Percentiles rank a stretch among this genome's conserved stretches.
These are phyloP conservation scores for Anastatica hierochuntica DNA, from an alignment of 345 rosid species.

Conservation along the genomic window DNA sequence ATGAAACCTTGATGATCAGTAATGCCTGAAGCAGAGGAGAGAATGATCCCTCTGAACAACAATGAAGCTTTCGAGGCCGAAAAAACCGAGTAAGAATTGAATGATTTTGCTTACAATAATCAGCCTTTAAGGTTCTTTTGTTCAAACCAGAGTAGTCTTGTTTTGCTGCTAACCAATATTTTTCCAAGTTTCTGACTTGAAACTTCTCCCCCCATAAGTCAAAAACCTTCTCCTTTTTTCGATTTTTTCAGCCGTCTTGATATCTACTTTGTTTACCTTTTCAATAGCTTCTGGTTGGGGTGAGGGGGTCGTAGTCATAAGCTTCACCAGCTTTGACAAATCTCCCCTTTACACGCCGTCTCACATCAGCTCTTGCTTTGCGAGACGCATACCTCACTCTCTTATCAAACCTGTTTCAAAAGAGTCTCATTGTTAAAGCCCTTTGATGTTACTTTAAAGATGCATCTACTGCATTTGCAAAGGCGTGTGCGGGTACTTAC, in stretches of 20 bases:
- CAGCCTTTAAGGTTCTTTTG: too few species aligned
- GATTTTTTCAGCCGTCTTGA: not conserved
- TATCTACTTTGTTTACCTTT: slow-evolving; percentile 8
- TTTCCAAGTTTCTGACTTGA: slow-evolving; percentile 16
- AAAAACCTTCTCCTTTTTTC: slow-evolving; percentile 10
- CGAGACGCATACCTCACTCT: slow-evolving; percentile 92
- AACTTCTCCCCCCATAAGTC: slow-evolving; percentile 7
- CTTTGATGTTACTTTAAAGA: not conserved
- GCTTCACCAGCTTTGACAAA: slow-evolving; percentile 96
- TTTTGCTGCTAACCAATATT: not conserved
- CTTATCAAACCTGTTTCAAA: slow-evolving; percentile 72
- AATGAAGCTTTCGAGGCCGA: slow-evolving; percentile 14
- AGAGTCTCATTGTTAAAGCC: not conserved
- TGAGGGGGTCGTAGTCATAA: slow-evolving; percentile 87
- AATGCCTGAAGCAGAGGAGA: too few species aligned
- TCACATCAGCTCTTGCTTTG: slow-evolving; percentile 97
- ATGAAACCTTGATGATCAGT: slow-evolving; percentile 21
- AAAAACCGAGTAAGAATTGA: slow-evolving; percentile 7
- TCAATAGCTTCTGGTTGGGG: slow-evolving; percentile 73
- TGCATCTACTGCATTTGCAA: not conserved
- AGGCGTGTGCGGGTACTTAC: slow-evolving; percentile 35
- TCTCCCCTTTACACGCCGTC: slow-evolving; percentile 92
- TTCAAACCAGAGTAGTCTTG: too few species aligned
- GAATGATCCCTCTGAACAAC: slow-evolving; percentile 20
- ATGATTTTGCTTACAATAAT: slow-evolving; percentile 17